Conservation (phyloP, 805 yeast species). For the Limtongozyma cylindracea region DNA sequence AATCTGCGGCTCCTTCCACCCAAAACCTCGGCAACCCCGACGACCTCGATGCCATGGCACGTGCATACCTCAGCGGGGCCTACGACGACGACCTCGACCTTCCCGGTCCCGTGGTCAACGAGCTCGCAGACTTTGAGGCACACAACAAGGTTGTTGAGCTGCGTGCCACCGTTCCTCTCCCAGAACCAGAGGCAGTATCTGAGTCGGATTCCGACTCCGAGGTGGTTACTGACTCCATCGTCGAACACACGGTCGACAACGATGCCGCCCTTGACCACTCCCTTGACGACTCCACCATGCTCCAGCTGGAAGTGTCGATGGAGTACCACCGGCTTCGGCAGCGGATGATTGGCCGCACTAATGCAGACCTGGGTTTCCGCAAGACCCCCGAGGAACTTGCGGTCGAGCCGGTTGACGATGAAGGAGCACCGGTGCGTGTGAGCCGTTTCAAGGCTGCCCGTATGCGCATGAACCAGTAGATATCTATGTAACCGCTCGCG, state of each 20-base stretch:
- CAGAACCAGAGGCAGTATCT: neutral
- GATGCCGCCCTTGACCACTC: neutral
- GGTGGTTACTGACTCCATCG: constrained; percentile 1
- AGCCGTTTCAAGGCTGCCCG: constrained; percentile 37
- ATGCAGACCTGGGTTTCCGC: constrained; percentile 1
- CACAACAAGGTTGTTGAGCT: constrained; percentile 22
- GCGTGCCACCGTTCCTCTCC: constrained; percentile 2
- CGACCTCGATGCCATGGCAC: constrained; percentile 30
- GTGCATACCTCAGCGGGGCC: constrained; percentile 30
- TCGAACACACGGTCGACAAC: constrained; percentile 1
- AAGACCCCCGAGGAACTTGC: constrained; percentile 8
- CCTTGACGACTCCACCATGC: constrained; percentile 1
- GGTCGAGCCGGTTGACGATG: constrained; percentile 42
- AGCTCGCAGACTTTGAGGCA: constrained; percentile 23
- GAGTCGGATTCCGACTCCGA: neutral
- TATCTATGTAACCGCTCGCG: too few species aligned
- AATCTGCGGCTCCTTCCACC: too few species aligned
- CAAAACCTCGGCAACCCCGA: too few species aligned
- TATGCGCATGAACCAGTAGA: too few species aligned
- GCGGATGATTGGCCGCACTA: constrained; percentile 1
- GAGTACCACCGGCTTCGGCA: neutral
- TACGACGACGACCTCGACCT: constrained; percentile 35
- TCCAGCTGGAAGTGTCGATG: neutral
- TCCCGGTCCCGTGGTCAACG: constrained; percentile 27
- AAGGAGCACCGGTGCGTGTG: constrained; percentile 27